Percentiles rank a stretch among this genome's conserved stretches.
These are phyloP conservation scores for Cadophora luteo-olivacea DNA, from an alignment of 2,329 filamentous ascomycete species.

Conservation along the genomic window DNA sequence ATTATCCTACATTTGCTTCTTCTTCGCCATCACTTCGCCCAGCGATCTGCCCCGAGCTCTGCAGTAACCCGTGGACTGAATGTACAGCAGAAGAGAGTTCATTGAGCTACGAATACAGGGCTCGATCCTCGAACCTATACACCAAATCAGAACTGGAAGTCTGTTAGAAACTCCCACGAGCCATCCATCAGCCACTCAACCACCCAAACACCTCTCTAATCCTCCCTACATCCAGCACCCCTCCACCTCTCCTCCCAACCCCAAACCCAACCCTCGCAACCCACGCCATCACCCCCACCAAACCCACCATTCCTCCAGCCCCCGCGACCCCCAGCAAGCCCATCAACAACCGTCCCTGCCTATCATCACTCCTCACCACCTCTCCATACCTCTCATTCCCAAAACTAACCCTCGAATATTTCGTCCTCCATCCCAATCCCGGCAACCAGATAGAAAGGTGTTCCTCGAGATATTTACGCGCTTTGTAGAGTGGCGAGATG, in stretches of 20 bases:
- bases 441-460: constrained; percentile 78
- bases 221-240: neutral
- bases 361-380: constrained; percentile 72
- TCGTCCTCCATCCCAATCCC: constrained; percentile 83
- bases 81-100: no score
- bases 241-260: neutral
- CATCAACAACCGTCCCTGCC: constrained; percentile 60
- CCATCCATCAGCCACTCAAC: constrained; percentile 3
- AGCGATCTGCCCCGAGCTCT: no score
- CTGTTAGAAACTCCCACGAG: neutral
- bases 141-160: neutral
- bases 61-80: no score
- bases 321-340: constrained; percentile 24
- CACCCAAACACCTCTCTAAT: constrained; percentile 15
- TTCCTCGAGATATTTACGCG: constrained; percentile 89
- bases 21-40: no score
- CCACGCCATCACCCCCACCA: neutral
- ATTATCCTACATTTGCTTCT: no score
- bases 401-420: constrained; percentile 92
- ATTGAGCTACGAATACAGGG: no score
- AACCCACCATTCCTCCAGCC: neutral
- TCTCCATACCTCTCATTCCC: constrained; percentile 91
- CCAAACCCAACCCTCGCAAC: neutral
- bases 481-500: constrained; percentile 74
- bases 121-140: no score